Conservation (phyloP, 23 red algal genomes). For the Cyanidium caldarium region DNA sequence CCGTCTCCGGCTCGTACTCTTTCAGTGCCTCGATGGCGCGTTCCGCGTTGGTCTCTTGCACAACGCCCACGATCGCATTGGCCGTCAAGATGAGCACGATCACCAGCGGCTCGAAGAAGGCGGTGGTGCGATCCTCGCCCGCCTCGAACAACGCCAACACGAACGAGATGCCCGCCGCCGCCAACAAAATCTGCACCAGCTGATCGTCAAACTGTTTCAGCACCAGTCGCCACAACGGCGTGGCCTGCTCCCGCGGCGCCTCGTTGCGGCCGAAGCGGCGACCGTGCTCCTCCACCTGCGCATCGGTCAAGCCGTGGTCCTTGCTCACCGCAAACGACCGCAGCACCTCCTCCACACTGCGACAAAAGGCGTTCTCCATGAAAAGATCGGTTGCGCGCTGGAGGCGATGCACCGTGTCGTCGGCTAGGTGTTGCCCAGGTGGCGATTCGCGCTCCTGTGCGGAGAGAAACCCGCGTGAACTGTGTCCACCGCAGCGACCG, state of each 20-base stretch:
- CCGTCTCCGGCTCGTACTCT: conserved; percentile 70
- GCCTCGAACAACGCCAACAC: conserved; percentile 64
- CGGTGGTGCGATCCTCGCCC: conserved; percentile 38
- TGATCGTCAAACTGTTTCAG: conserved; percentile 92
- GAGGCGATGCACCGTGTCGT: no score
- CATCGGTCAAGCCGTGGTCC: conserved; percentile 35
- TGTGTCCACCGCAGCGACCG: no score
- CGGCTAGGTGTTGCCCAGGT: no score
- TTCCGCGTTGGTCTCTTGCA: conserved; percentile 93
- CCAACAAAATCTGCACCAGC: conserved; percentile 70
- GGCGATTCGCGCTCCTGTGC: no score
- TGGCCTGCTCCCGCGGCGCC: conserved; percentile 24
- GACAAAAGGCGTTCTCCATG: conserved; percentile 1
- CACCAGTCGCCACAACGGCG: conserved; percentile 59
- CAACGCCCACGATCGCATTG: conserved; percentile 82
- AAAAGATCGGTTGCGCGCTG: no score
- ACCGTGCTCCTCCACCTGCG: conserved; percentile 31
- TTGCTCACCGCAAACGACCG: conserved; percentile 15
- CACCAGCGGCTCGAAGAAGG: conserved; percentile 85
- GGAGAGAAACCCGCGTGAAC: no score
- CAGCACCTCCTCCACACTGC: conserved; percentile 40
- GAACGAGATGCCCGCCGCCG: conserved; percentile 73
- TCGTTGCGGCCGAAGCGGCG: conserved; percentile 45
- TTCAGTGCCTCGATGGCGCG: conserved; percentile 76
- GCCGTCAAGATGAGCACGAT: conserved; percentile 92